These are phyloP conservation scores for Fagopyrum homotropicum DNA, from an alignment of 148 eudicot species.

Conservation along the genomic window DNA sequence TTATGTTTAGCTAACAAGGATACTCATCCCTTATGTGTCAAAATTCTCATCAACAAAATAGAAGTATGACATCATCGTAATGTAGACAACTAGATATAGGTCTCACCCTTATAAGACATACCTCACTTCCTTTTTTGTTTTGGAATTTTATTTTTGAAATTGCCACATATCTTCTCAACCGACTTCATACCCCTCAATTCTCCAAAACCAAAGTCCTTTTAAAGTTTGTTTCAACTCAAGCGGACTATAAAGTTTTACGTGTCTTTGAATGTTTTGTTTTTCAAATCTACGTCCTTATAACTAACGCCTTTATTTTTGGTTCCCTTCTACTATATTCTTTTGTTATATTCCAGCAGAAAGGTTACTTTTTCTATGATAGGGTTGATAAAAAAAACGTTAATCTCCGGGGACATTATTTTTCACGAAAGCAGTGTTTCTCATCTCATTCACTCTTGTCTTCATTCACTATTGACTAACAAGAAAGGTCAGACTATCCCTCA, in stretches of 20 bases:
- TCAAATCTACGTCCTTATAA: background rate
- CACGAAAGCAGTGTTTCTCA: background rate
- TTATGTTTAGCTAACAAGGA: no score
- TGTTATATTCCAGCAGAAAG: background rate
- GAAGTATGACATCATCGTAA: background rate
- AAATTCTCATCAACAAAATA: background rate
- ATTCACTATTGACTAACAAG: no score
- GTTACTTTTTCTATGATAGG: background rate
- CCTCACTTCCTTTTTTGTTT: background rate
- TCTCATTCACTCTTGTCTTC: background rate
- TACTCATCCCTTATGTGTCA: background rate
- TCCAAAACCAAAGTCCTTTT: background rate
- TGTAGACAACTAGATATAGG: background rate
- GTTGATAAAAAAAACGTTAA: no score
- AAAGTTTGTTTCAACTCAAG: background rate
- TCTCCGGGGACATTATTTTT: background rate
- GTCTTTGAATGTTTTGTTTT: background rate
- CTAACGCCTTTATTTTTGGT: background rate
- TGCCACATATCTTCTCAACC: background rate
- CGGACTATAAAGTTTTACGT: background rate
- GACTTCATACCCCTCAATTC: background rate
- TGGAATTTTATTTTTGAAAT: background rate
- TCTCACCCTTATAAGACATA: background rate
- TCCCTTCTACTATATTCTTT: no score
- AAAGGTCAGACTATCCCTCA: no score